Percentiles rank a stretch among this genome's conserved stretches.
Conservation (phyloP, 2,329 filamentous ascomycete species). For the Aspergillus persii region DNA sequence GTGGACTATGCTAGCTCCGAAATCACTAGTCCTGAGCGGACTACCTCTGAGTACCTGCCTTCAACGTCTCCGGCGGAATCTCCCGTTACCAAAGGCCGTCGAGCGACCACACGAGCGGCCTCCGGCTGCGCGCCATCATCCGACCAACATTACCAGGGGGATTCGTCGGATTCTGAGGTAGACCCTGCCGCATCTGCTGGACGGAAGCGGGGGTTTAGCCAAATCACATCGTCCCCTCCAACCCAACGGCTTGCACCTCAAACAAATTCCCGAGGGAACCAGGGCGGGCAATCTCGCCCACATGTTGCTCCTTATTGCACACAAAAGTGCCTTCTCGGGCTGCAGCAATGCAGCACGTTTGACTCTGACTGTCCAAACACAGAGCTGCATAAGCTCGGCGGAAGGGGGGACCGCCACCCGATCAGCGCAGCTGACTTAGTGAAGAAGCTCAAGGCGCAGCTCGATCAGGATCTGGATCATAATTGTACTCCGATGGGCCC, state of each 20-base stretch:
- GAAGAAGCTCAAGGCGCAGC: too few species aligned
- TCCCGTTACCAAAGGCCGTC: slow-evolving; percentile 6
- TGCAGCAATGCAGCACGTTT: slow-evolving; percentile 20
- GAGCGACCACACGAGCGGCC: slow-evolving; percentile 8
- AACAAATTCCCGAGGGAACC: slow-evolving; percentile 7
- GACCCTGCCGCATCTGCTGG: slow-evolving; percentile 11
- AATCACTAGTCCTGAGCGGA: slow-evolving; percentile 4
- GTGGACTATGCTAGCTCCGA: slow-evolving; percentile 15
- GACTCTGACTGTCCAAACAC: slow-evolving; percentile 25
- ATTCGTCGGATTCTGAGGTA: slow-evolving; percentile 18
- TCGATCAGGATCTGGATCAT: too few species aligned
- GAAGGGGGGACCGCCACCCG: neutral
- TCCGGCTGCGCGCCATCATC: slow-evolving; percentile 16
- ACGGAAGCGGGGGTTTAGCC: slow-evolving; percentile 24
- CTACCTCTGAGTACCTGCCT: slow-evolving; percentile 14
- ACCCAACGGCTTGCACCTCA: slow-evolving; percentile 11
- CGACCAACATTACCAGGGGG: slow-evolving; percentile 1
- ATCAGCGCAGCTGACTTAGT: too few species aligned
- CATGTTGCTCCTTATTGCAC: slow-evolving; percentile 23
- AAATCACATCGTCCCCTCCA: slow-evolving; percentile 19
- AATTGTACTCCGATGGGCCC: too few species aligned
- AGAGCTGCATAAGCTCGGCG: slow-evolving; percentile 15
- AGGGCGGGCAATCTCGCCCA: slow-evolving; percentile 13
- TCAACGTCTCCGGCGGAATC: slow-evolving; percentile 7
- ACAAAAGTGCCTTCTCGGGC: slow-evolving; percentile 26